Evolutionary conservation across 1,284 basidiomycete genomes (phyloP), one percentile per base, ranked within the genome.

Genomic region (Fomitopsis palustris): DNA sequence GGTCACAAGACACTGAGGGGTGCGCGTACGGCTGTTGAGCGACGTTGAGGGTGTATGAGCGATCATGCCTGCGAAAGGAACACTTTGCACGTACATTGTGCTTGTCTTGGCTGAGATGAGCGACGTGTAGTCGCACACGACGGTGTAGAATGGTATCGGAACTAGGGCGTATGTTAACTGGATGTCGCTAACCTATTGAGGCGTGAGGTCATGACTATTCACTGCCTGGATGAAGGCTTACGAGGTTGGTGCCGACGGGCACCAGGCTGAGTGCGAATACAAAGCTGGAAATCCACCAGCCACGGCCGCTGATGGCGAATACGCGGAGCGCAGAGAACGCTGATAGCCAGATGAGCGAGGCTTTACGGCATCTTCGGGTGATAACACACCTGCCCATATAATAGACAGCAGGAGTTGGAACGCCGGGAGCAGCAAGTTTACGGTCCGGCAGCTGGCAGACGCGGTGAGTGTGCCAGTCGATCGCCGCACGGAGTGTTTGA

Each of bases 251-350:
- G 2, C 43, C 58, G 5, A 62, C 52, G 16, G 57, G 57, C 27
- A 62, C 38, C 19, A 53, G 14, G 12, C 51, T 37, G 5, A 56
- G 55, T 2, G 54, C 8, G 14, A 56, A 42, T n/a, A 57, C 57
- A n/a, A 57, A 25, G 2, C 47, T 39, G 7, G 58, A 53, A 1
- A 51, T n/a, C 3, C 29, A 33, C 55, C 58, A 62, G 35, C 21
- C 35, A 1, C 54, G 47, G 9, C 47, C 45, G 12, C 37, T 43
- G 35, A 60, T 49, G 0, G 61, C 61, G 27, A 56, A 62, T 2
- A 62, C 56, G 12, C 58, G 58, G 4, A 60, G 27, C 1, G 55
- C 53, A 5, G 58, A 62, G 55, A 62, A 62, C 5, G 45, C 61
- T 60, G 25, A 3, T 10, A n/a, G 3, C 1, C 0, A 4, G 19